Percentiles rank a stretch among this genome's conserved stretches.
These are phyloP conservation scores for Suillus fuscotomentosus DNA, from an alignment of 768 basidiomycete species.

Conservation along the genomic window DNA sequence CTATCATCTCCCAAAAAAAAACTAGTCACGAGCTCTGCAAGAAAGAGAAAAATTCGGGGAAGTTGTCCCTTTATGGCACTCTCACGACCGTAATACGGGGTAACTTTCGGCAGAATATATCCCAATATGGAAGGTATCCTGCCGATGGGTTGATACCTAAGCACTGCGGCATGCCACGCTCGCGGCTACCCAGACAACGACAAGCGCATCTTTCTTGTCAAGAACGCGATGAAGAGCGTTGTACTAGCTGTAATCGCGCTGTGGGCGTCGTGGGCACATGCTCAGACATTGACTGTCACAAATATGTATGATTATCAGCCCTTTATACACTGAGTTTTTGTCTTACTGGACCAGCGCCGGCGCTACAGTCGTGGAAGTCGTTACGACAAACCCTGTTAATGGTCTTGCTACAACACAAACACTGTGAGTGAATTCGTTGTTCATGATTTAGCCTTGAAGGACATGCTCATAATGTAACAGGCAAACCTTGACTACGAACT, in stretches of 20 bases:
- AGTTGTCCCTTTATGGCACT: not conserved
- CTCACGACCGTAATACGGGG: not conserved
- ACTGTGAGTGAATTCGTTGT: conserved; percentile 34
- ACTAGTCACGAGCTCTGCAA: conserved; percentile 4
- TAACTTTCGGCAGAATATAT: not conserved
- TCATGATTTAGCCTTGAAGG: not conserved
- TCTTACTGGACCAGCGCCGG: conserved; percentile 38
- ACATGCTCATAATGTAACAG: conserved; percentile 15
- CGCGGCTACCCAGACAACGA: conserved; percentile 2
- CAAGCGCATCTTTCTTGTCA: conserved; percentile 8
- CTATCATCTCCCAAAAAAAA: conserved; percentile 26
- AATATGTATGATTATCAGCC: conserved; percentile 40
- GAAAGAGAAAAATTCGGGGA: not conserved
- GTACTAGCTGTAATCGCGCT: conserved; percentile 17
- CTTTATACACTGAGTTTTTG: not conserved
- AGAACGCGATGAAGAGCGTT: conserved; percentile 16
- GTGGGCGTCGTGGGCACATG: conserved; percentile 21
- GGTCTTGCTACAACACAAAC: conserved; percentile 41
- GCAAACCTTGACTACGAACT: conserved; percentile 12
- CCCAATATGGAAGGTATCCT: not conserved
- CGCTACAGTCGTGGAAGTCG: conserved; percentile 47
- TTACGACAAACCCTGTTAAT: conserved; percentile 35
- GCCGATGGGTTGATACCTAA: conserved; percentile 1
- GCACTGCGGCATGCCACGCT: not conserved
- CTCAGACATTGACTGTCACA: conserved; percentile 49